A percentile compares a stretch with the other conserved stretches of the same genome.
phyloP scores from a whole-genome alignment of 78 protist species.

The Speleostelium caveatum region DNA sequence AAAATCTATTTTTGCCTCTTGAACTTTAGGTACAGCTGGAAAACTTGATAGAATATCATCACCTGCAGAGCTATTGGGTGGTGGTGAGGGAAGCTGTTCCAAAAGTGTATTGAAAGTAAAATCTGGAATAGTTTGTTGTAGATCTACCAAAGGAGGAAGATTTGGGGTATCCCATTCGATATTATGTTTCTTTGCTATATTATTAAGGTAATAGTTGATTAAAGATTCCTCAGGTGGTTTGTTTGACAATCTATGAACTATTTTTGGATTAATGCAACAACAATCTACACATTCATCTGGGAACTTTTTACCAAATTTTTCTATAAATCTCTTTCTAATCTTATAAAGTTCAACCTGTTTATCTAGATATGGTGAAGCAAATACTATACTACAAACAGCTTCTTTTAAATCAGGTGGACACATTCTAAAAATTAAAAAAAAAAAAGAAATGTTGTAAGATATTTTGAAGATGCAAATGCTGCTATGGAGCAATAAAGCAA shows the following conservation, averaged over 20 bases:
- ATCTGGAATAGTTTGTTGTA: constrained; percentile 75
- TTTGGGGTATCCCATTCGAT: constrained; percentile 64
- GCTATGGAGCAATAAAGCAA: neutral
- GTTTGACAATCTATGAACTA: constrained; percentile 63
- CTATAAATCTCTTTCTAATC: constrained; percentile 75
- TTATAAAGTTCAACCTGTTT: constrained; percentile 75
- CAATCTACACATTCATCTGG: constrained; percentile 81
- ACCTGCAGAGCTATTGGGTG: neutral
- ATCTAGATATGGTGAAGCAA: constrained; percentile 81
- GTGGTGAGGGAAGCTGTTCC: constrained; percentile 62
- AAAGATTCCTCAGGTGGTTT: constrained; percentile 80
- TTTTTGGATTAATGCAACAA: constrained; percentile 79
- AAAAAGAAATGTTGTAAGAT: neutral
- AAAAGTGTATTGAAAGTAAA: constrained; percentile 36
- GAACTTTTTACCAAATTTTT: constrained; percentile 75
- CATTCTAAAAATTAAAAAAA: constrained; percentile 8
- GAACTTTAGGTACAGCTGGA: constrained; percentile 56
- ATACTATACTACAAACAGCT: constrained; percentile 75
- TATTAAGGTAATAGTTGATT: constrained; percentile 47
- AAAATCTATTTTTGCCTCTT: constrained; percentile 23
- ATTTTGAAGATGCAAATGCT: neutral
- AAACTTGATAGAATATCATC: constrained; percentile 25
- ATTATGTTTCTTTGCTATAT: constrained; percentile 76
- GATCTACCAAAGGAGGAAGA: constrained; percentile 67
- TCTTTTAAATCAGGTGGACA: constrained; percentile 82